Base-by-base conservation (phyloP, 2,329 filamentous ascomycete genomes). In the Didymella glomerata region DNA sequence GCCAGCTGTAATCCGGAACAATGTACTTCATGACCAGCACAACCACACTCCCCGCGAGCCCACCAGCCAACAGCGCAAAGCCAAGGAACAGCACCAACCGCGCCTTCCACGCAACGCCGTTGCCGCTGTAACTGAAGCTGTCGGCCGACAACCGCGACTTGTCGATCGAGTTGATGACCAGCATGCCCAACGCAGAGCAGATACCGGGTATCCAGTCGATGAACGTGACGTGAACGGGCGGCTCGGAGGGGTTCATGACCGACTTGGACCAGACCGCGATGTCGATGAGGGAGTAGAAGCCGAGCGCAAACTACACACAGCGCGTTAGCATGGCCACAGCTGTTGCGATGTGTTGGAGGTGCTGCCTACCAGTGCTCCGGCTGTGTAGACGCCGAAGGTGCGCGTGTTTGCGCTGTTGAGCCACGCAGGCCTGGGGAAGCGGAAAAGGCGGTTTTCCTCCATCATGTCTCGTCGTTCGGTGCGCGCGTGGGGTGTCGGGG, bases 151-250 rank as follows among this genome's bases (percentile, higher is more conserved):
- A 75, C 40, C 87, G 81, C 25, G 85, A 84, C 78, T 90, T 90
- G 71, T 90, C 88, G 70, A 90, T 90, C 62, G 83, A 86, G 77
- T 90, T 90, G 81, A 90, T 90, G 67, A 90, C 86, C 49, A 90
- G 82, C 88, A 90, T 90, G 60, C 88, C 88, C 30, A 90, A 81
- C 60, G 85, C 82, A 42, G 85, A 88, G 81, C 88, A 90, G 77
- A 90, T 90, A 60, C 85, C 84, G 3, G 88, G 88, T 66, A 90
- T 87, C 88, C 88, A 90, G 79, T 90, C 88, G 65, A 90, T 83
- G 76, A 90, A 90, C 75, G 85, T 89, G 71, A 90, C 83, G 76
- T 90, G 86, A 20, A 88, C 82, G 52, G 69, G 32, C 14, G 74
- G 74, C 59, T 82, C 76, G 49, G 85, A 85, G 62, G 84, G 85